phyloP scores from a whole-genome alignment of 441 rosid species.

The Populus hybrid region DNA sequence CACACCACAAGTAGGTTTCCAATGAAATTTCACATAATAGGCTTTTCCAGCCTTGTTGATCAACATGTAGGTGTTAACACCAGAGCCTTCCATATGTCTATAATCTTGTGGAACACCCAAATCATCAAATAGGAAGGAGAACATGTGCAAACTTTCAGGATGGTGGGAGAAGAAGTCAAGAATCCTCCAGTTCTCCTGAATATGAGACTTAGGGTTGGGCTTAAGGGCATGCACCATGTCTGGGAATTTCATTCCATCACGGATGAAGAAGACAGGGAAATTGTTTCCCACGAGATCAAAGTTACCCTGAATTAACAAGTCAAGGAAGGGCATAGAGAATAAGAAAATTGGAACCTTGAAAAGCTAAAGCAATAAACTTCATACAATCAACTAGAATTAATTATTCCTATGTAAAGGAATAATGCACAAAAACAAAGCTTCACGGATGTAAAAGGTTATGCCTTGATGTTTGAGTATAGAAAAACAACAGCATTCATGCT shows the following conservation, averaged over 20 bases:
- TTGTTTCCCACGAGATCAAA: slow-evolving; percentile 99
- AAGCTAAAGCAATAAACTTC: background rate
- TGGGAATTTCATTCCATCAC: slow-evolving; percentile 60
- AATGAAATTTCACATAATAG: slow-evolving; percentile 86
- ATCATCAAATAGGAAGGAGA: slow-evolving; percentile 87
- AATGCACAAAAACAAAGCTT: background rate
- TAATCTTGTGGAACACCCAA: slow-evolving; percentile 64
- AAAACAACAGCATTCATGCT: background rate
- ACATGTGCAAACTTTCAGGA: slow-evolving; percentile 95
- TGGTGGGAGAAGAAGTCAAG: slow-evolving; percentile 91
- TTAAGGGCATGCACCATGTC: slow-evolving; percentile 92
- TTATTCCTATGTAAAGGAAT: background rate
- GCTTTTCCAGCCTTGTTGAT: slow-evolving; percentile 87
- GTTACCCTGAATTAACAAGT: slow-evolving; percentile 63
- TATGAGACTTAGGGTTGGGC: slow-evolving; percentile 93
- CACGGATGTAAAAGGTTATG: background rate
- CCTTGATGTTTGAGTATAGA: background rate
- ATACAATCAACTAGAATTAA: background rate
- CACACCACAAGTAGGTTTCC: slow-evolving; percentile 95
- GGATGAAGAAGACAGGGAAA: slow-evolving; percentile 68
- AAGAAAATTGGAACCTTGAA: background rate
- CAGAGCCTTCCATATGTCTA: slow-evolving; percentile 54
- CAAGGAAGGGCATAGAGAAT: background rate
- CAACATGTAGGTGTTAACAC: slow-evolving; percentile 84
- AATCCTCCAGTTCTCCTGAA: slow-evolving; percentile 96